Evolutionary conservation across 495 filamentous ascomycete species (phyloP).

Genomic region (Aspergillus sclerotioniger): DNA sequence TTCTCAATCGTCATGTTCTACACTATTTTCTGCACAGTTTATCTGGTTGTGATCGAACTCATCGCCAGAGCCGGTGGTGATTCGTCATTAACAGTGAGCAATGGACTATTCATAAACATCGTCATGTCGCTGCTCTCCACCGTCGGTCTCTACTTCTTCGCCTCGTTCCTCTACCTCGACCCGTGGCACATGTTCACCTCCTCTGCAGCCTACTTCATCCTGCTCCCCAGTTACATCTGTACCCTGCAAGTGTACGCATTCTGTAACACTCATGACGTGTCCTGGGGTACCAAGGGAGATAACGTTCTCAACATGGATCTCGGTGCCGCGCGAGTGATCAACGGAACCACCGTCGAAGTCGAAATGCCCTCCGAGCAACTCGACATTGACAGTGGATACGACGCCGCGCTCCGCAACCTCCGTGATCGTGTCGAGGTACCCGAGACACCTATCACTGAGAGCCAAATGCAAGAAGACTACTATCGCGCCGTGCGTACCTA

Average conservation of each 20-base stretch:
- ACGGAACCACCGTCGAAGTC: constrained; percentile 66
- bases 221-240: constrained; percentile 93
- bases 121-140: constrained; percentile 88
- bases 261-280: constrained; percentile 99
- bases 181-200: constrained; percentile 99
- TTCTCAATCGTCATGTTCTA: constrained; percentile 96
- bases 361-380: constrained; percentile 98
- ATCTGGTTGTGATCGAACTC: constrained; percentile 80
- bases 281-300: constrained; percentile 98
- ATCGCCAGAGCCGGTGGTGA: constrained; percentile 46
- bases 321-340: constrained; percentile 71
- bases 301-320: constrained; percentile 91
- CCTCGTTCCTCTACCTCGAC: constrained; percentile 92
- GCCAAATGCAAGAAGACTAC: constrained; percentile 94
- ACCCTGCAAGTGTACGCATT: constrained; percentile 98
- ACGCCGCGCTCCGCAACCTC: constrained; percentile 94
- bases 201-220: constrained; percentile 86
- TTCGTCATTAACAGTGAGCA: constrained; percentile 59
- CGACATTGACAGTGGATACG: constrained; percentile 97
- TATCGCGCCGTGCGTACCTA: constrained; percentile 97
- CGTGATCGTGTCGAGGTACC: constrained; percentile 88
- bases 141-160: constrained; percentile 92
- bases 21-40: constrained; percentile 83
- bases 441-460: constrained; percentile 57
- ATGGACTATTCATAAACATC: constrained; percentile 91